Evolutionary conservation across 805 yeast genomes (phyloP).

Genomic region (Candida methanosorbosa): DNA sequence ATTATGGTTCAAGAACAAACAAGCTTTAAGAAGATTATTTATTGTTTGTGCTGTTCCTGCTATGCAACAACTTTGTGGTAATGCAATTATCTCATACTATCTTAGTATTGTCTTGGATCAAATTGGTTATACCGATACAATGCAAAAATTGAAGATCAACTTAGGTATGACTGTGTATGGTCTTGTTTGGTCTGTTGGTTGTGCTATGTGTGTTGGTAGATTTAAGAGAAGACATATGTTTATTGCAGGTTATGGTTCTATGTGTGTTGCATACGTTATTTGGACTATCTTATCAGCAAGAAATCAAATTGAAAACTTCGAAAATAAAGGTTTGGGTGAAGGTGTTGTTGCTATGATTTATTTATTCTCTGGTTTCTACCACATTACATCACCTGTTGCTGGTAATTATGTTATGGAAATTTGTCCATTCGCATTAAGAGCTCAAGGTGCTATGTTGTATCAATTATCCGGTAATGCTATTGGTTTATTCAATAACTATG

Average conservation of each 20-base stretch:
- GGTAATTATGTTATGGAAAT: slow-evolving; percentile 52
- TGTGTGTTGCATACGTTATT: slow-evolving; percentile 31
- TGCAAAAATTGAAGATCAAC: slow-evolving; percentile 39
- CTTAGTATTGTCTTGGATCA: slow-evolving; percentile 35
- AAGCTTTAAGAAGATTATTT: slow-evolving; percentile 30
- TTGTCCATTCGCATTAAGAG: slow-evolving; percentile 49
- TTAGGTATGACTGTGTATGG: slow-evolving; percentile 41
- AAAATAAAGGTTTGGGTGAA: slow-evolving; percentile 22
- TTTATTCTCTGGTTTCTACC: slow-evolving; percentile 27
- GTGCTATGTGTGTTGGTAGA: slow-evolving; percentile 20
- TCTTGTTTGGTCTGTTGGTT: slow-evolving; percentile 23
- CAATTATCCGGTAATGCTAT: slow-evolving; percentile 8
- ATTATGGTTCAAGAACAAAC: slow-evolving; percentile 27
- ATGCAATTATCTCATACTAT: slow-evolving; percentile 39
- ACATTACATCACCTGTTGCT: slow-evolving; percentile 39
- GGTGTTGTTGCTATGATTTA: slow-evolving; percentile 12
- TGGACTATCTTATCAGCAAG: slow-evolving; percentile 43
- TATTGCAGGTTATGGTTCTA: slow-evolving; percentile 29
- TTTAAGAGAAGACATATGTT: slow-evolving; percentile 30
- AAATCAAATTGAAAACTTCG: slow-evolving; percentile 31
- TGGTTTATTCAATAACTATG: slow-evolving; percentile 13
- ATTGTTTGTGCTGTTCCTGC: slow-evolving; percentile 21
- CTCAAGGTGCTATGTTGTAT: slow-evolving; percentile 49
- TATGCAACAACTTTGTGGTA: slow-evolving; percentile 35
- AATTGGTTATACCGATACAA: slow-evolving; percentile 42